Evolutionary conservation across 139 green algal species (phyloP).

Genomic region (Chlamydomonas urium): DNA sequence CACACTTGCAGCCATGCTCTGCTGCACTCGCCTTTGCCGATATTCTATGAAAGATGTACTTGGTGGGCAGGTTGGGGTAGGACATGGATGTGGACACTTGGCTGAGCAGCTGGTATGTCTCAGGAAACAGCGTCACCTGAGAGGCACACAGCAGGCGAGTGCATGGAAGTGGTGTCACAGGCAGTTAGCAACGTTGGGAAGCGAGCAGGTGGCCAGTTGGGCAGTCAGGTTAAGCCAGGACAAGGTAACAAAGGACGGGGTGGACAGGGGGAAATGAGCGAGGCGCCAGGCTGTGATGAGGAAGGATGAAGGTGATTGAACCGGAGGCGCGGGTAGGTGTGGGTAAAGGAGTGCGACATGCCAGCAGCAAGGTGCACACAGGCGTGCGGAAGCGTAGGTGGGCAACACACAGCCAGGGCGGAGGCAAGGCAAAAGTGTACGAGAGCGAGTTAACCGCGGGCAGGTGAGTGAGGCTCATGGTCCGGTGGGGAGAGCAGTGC

Average conservation of each 20-base stretch:
- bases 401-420: no score
- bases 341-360: no score
- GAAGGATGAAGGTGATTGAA: no score
- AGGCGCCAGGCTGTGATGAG: not conserved
- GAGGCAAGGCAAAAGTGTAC: no score
- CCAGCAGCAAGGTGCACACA: no score
- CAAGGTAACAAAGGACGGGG: not conserved
- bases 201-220: not conserved
- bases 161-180: no score
- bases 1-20: no score
- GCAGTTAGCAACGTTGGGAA: not conserved
- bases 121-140: constrained; percentile 12
- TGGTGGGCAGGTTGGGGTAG: constrained; percentile 32
- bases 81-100: constrained; percentile 32
- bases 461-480: no score
- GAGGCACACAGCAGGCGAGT: not conserved
- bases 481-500: no score
- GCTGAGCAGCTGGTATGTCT: constrained; percentile 21
- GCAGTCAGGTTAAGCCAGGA: not conserved
- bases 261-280: not conserved
- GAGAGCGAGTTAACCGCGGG: no score
- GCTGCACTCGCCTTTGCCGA: constrained; percentile 3
- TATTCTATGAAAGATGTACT: constrained; percentile 39
- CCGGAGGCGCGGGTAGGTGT: no score
- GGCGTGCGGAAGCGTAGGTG: no score